Base-by-base conservation (phyloP, 495 filamentous ascomycete genomes). In the Annulohypoxylon maeteangense region DNA sequence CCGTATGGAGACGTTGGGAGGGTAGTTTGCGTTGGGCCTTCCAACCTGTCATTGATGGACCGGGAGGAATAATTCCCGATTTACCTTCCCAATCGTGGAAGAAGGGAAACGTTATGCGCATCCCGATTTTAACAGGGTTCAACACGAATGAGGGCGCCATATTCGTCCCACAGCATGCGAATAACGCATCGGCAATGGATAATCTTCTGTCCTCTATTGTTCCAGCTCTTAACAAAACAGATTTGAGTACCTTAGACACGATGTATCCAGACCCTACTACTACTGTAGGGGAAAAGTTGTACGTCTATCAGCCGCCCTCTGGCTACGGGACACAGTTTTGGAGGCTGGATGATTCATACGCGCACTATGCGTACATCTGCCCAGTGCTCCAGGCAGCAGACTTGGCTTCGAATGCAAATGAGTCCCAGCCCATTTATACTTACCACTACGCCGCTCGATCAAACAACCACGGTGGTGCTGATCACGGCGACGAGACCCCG, bases 361-460 rank as follows among this genome's bases (percentile, higher is more conserved):
- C 80, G 0, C 88, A 92, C 68, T 92, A 91, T 75, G 88, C 88
- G 0, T 91, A 91, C 59, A 86, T 89, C 40, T 88, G 87, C 31
- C 89, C 89, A 0, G 88, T 91, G 0, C 80, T 89, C 1, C 87
- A 90, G 67, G 87, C 88, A 2, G 88, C 86, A 3, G 78, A 85
- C 29, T 84, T 85, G 31, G 80, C 85, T 0, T 81, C 85, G 0
- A 69, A 63, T 1, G 63, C 65, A 0, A 6, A 36, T 0, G 73
- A 79, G 29, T 78, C 78, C 0, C 60, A 72, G 1, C 78, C 83
- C 0, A 85, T 89, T 0, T 88, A 87, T 29, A 77, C 90, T 0
- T 91, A 91, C 65, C 83, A 86, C 62, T 91, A 84, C 78, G 89
- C 87, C 4, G 76, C 88, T 0, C 78, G 80, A 0, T 83, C 81